A percentile compares a stretch with the other conserved stretches of the same genome.
Evolutionary conservation across 345 rosid genomes (phyloP).

Genomic region (Camelina sativa): DNA sequence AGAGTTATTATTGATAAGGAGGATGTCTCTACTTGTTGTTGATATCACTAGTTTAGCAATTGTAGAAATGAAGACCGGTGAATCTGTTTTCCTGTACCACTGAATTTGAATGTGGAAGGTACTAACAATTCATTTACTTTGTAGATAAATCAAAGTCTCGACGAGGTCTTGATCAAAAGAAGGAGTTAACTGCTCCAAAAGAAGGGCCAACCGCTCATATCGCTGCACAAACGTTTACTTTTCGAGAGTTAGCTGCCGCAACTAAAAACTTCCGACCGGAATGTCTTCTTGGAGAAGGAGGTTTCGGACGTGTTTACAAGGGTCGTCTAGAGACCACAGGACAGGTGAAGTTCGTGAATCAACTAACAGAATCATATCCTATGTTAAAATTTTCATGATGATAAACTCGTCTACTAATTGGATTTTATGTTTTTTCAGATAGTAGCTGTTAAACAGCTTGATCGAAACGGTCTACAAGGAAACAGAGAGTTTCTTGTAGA

Average conservation of each 20-base stretch:
- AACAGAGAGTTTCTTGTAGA: conserved; percentile 98
- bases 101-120: conserved; percentile 8
- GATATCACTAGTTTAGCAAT: conserved; percentile 18
- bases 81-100: neutral
- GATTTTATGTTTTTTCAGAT: conserved; percentile 53
- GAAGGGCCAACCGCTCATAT: conserved; percentile 76
- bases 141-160: conserved; percentile 82
- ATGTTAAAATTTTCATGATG: neutral
- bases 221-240: conserved; percentile 94
- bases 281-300: conserved; percentile 92
- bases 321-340: conserved; percentile 91
- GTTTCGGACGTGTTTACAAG: conserved; percentile 93
- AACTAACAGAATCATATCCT: neutral
- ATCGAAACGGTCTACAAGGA: conserved; percentile 95
- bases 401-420: neutral
- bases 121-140: conserved; percentile 11
- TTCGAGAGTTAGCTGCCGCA: conserved; percentile 86
- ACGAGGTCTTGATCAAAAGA: conserved; percentile 67
- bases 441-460: conserved; percentile 95
- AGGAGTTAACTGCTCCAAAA: conserved; percentile 68
- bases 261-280: conserved; percentile 84
- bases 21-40: neutral
- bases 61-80: neutral
- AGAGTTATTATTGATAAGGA: neutral
- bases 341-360: conserved; percentile 56